Percentiles rank a stretch among this genome's conserved stretches.
phyloP scores from a whole-genome alignment of 805 yeast species.

The Lachancea waltii region DNA sequence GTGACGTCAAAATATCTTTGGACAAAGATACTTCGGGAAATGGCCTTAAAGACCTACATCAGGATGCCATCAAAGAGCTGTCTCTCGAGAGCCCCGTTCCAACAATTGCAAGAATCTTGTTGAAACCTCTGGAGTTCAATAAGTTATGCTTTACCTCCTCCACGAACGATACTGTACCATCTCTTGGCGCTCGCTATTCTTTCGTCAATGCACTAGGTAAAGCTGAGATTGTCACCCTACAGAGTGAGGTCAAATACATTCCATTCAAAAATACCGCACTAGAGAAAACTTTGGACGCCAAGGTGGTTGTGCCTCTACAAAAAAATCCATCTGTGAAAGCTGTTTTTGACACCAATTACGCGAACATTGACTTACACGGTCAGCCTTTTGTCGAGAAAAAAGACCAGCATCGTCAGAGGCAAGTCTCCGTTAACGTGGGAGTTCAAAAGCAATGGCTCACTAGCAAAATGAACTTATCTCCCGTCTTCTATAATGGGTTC shows the following conservation, averaged over 20 bases:
- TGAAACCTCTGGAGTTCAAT: slow-evolving; percentile 33
- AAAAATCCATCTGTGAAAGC: slow-evolving; percentile 41
- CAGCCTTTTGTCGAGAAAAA: slow-evolving; percentile 13
- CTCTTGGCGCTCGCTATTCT: slow-evolving; percentile 31
- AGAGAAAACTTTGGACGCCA: slow-evolving; percentile 45
- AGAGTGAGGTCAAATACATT: slow-evolving; percentile 43
- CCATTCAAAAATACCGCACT: slow-evolving; percentile 40
- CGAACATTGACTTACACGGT: slow-evolving; percentile 32
- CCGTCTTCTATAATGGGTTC: slow-evolving; percentile 45
- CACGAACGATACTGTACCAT: slow-evolving; percentile 33
- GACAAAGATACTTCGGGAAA: slow-evolving; percentile 33
- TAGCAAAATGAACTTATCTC: slow-evolving; percentile 15
- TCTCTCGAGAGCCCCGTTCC: slow-evolving; percentile 37
- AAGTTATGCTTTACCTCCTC: slow-evolving; percentile 30
- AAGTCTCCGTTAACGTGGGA: slow-evolving; percentile 45
- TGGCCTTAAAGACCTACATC: background rate
- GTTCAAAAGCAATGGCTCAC: slow-evolving; percentile 34
- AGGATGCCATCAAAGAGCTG: slow-evolving; percentile 26
- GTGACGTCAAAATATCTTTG: slow-evolving; percentile 35
- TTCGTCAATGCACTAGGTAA: slow-evolving; percentile 50
- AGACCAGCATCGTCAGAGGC: slow-evolving; percentile 12
- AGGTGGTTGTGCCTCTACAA: slow-evolving; percentile 40
- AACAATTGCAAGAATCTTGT: slow-evolving; percentile 39
- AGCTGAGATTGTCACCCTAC: slow-evolving; percentile 46
- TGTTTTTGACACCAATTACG: slow-evolving; percentile 38